Percentiles rank a stretch among this genome's conserved stretches.
These are phyloP conservation scores for Secale cereale DNA, from an alignment of 176 grass and related monocot species.

Conservation along the genomic window DNA sequence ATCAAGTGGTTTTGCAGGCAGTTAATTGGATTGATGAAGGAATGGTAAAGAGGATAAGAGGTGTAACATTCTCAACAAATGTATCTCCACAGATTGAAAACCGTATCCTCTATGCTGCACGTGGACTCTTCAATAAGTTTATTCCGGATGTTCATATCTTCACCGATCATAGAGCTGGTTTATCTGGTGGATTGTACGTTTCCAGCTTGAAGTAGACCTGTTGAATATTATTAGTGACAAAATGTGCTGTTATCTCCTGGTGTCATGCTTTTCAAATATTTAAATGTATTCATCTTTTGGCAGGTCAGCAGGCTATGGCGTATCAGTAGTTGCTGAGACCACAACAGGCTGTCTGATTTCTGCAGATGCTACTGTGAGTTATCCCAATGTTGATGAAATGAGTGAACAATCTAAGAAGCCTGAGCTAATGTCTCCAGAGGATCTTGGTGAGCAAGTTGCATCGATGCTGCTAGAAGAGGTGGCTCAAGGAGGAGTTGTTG, in stretches of 20 bases:
- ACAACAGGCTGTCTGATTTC: conserved; percentile 83
- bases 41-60: conserved; percentile 96
- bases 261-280: not conserved
- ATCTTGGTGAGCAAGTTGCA: conserved; percentile 79
- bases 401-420: conserved; percentile 61
- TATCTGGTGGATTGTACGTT: conserved; percentile 64
- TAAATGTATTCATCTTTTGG: conserved; percentile 20
- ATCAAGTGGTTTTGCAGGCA: conserved; percentile 36
- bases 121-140: conserved; percentile 80
- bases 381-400: conserved; percentile 63
- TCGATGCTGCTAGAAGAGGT: conserved; percentile 79
- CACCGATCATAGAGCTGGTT: conserved; percentile 69
- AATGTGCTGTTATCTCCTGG: not conserved
- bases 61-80: conserved; percentile 72
- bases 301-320: conserved; percentile 89
- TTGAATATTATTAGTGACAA: not conserved
- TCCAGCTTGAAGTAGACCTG: not conserved
- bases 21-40: conserved; percentile 82
- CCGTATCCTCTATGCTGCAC: conserved; percentile 73
- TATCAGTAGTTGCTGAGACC: conserved; percentile 91
- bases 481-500: conserved; percentile 82
- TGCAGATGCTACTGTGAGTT: conserved; percentile 54
- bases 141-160: conserved; percentile 94
- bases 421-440: conserved; percentile 70
- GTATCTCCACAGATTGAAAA: conserved; percentile 72